Percentiles rank a stretch among this genome's conserved stretches.
phyloP scores from a whole-genome alignment of 345 rosid genomes.

The Salix purpurea region DNA sequence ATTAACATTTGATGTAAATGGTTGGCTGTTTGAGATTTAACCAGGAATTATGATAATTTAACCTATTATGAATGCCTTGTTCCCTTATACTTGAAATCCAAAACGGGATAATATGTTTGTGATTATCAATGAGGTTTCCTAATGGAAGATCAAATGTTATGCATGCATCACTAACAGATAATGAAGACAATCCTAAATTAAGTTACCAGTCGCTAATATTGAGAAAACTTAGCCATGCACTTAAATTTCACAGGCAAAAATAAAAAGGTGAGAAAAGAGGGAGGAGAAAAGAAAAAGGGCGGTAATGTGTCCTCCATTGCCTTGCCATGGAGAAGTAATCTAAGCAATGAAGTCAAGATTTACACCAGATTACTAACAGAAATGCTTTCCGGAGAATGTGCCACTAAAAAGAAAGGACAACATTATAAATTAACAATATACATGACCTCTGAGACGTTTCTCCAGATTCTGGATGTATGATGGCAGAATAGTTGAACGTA shows the following conservation, averaged over 20 bases:
- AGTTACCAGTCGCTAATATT: background rate
- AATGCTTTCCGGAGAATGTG: background rate
- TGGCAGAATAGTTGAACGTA: constrained; percentile 50
- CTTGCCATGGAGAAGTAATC: no score
- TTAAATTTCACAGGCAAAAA: no score
- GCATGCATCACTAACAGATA: background rate
- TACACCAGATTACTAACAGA: background rate
- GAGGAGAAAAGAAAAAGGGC: no score
- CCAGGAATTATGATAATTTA: background rate
- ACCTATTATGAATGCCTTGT: background rate
- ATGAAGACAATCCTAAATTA: background rate
- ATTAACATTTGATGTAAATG: background rate
- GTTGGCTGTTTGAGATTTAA: background rate
- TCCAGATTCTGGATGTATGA: constrained; percentile 50
- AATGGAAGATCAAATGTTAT: background rate
- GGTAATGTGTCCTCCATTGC: no score
- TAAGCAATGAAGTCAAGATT: background rate
- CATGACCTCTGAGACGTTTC: constrained; percentile 55
- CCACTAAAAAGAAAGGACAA: background rate
- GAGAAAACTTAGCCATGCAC: background rate
- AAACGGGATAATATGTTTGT: background rate
- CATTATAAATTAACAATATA: background rate
- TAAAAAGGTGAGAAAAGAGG: no score
- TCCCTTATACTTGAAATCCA: background rate
- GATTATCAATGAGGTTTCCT: background rate